Percentiles rank a stretch among this genome's conserved stretches.
Evolutionary conservation across 2,329 filamentous ascomycete genomes (phyloP).

Genomic region (Sclerotinia nivalis): DNA sequence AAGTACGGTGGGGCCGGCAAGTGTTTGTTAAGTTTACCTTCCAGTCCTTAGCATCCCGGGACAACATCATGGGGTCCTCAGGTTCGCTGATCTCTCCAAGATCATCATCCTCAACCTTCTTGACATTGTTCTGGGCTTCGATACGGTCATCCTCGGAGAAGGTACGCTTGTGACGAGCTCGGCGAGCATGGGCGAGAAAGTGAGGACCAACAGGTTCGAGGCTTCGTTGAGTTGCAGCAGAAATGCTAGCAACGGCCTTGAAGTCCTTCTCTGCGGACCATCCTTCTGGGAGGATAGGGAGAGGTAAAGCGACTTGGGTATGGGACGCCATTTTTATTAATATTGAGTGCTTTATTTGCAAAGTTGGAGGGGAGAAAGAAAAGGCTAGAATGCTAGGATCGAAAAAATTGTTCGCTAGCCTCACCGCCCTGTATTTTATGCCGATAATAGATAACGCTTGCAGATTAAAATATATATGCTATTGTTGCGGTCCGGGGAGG

Average conservation of each 20-base stretch:
- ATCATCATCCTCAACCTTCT: conserved; percentile 92
- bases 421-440: conserved; percentile 15
- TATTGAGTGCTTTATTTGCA: neutral
- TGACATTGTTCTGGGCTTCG: conserved; percentile 90
- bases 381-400: conserved; percentile 11
- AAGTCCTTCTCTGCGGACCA: conserved; percentile 93
- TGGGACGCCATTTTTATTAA: conserved; percentile 34
- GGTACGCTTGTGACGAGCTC: conserved; percentile 93
- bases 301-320: conserved; percentile 54
- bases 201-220: conserved; percentile 96
- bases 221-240: conserved; percentile 76
- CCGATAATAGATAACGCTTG: neutral
- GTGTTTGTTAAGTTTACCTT: conserved; percentile 62
- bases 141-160: conserved; percentile 99
- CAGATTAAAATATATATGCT: neutral
- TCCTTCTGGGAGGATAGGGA: conserved; percentile 74
- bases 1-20: neutral
- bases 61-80: conserved; percentile 89
- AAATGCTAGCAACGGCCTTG: conserved; percentile 77
- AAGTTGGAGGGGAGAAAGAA: conserved; percentile 22
- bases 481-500: neutral
- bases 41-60: conserved; percentile 97
- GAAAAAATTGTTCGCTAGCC: conserved; percentile 17
- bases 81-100: conserved; percentile 89
- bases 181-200: conserved; percentile 95